phyloP scores from a whole-genome alignment of 2,329 filamentous ascomycete genomes.

The Mariannaea sp. region DNA sequence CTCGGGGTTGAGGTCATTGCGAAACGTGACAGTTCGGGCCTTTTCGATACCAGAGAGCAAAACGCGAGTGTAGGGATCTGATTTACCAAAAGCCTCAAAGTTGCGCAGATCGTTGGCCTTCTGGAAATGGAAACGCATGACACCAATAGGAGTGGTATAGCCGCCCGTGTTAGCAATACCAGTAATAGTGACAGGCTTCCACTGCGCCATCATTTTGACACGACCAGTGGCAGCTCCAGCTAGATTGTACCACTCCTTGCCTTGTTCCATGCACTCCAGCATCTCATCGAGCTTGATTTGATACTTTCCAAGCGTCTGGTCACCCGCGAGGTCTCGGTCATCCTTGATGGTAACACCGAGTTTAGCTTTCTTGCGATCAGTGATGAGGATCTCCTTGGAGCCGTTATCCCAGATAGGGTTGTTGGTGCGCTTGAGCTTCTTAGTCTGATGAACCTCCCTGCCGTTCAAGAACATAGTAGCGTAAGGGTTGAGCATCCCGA shows the following conservation, averaged over 20 bases:
- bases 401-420: slow-evolving; percentile 95
- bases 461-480: slow-evolving; percentile 87
- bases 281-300: slow-evolving; percentile 96
- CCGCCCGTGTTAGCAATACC: slow-evolving; percentile 82
- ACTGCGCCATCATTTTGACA: slow-evolving; percentile 88
- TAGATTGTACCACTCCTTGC: slow-evolving; percentile 95
- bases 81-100: slow-evolving; percentile 93
- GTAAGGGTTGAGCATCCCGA: slow-evolving; percentile 91
- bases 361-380: slow-evolving; percentile 87
- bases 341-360: slow-evolving; percentile 94
- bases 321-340: slow-evolving; percentile 81
- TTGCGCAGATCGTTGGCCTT: slow-evolving; percentile 84
- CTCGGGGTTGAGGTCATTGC: slow-evolving; percentile 92
- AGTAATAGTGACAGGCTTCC: slow-evolving; percentile 90
- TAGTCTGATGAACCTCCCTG: slow-evolving; percentile 86
- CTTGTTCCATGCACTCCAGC: slow-evolving; percentile 86
- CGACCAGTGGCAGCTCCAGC: slow-evolving; percentile 80
- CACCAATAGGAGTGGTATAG: slow-evolving; percentile 91
- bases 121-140: slow-evolving; percentile 92
- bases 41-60: slow-evolving; percentile 89
- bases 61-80: slow-evolving; percentile 90
- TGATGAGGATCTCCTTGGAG: slow-evolving; percentile 92
- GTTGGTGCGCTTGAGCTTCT: slow-evolving; percentile 95
- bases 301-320: slow-evolving; percentile 87
- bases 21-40: slow-evolving; percentile 90